A percentile compares a stretch with the other conserved stretches of the same genome.
Conservation (phyloP, 371 early-diverging fungal genomes). For the Rhizopus arrhizus region DNA sequence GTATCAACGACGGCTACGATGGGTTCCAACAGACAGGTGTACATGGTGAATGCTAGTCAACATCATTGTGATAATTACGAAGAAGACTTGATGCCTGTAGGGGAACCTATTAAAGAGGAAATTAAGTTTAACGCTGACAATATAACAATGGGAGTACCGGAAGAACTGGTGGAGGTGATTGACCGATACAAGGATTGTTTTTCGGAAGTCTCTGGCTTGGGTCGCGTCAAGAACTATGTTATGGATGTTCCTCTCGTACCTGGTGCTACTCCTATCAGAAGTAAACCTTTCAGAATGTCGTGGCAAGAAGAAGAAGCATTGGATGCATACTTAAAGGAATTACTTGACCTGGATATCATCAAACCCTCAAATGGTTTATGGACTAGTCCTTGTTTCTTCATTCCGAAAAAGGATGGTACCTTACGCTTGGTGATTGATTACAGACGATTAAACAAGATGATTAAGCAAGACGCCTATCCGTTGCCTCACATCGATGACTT, state of each 20-base stretch:
- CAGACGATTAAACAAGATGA: conserved; percentile 34
- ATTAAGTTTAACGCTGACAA: not conserved
- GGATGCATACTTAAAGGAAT: conserved; percentile 3
- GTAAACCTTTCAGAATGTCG: conserved; percentile 18
- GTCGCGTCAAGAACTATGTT: conserved; percentile 2
- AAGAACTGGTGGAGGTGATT: not conserved
- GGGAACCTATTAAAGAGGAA: no score
- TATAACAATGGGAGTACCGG: conserved; percentile 3
- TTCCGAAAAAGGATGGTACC: conserved; percentile 41
- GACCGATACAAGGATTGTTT: conserved; percentile 12
- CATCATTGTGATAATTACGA: no score
- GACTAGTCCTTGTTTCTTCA: conserved; percentile 50
- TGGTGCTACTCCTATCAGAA: conserved; percentile 11
- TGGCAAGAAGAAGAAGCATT: conserved; percentile 22
- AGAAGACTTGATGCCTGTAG: no score
- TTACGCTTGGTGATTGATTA: conserved; percentile 45
- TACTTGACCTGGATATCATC: conserved; percentile 24
- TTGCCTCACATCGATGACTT: no score
- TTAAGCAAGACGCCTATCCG: conserved; percentile 6
- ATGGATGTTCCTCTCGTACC: not conserved
- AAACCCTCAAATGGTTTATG: conserved; percentile 18
- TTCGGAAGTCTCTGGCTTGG: conserved; percentile 15
- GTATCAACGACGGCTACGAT: no score
- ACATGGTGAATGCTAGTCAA: no score
- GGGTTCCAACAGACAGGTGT: no score